phyloP scores from a whole-genome alignment of 306 rosid genomes.

The Quercus bicolor region DNA sequence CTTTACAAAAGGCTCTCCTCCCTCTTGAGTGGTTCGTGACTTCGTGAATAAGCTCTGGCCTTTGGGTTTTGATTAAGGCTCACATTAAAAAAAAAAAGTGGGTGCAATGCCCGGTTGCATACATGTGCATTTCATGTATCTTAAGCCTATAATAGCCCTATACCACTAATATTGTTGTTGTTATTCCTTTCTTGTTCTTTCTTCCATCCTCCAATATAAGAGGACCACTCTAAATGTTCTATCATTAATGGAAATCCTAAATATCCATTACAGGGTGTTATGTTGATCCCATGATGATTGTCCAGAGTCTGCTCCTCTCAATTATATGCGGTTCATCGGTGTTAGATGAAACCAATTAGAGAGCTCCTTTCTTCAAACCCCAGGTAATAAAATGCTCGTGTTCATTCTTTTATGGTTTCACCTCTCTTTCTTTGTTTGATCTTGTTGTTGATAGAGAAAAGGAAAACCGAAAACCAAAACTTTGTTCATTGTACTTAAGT shows the following conservation, averaged over 20 bases:
- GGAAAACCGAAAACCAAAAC: neutral
- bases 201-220: constrained; percentile 17
- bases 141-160: neutral
- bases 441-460: neutral
- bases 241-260: neutral
- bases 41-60: constrained; percentile 21
- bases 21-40: constrained; percentile 29
- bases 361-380: constrained; percentile 38
- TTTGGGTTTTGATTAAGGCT: constrained; percentile 29
- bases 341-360: constrained; percentile 18
- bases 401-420: neutral
- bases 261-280: constrained; percentile 37
- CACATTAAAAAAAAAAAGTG: constrained; percentile 16
- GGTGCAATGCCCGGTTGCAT: neutral
- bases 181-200: constrained; percentile 32
- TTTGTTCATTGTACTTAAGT: neutral
- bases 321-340: constrained; percentile 27
- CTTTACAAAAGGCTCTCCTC: constrained; percentile 26
- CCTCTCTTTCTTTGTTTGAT: neutral
- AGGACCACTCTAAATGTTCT: neutral
- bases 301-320: constrained; percentile 26
- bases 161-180: neutral
- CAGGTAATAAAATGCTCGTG: constrained; percentile 34
- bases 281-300: constrained; percentile 11
- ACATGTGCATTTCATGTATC: constrained; percentile 37